These are phyloP conservation scores for Penicillium sumatraense DNA, from an alignment of 2,329 filamentous ascomycete genomes.

Conservation along the genomic window DNA sequence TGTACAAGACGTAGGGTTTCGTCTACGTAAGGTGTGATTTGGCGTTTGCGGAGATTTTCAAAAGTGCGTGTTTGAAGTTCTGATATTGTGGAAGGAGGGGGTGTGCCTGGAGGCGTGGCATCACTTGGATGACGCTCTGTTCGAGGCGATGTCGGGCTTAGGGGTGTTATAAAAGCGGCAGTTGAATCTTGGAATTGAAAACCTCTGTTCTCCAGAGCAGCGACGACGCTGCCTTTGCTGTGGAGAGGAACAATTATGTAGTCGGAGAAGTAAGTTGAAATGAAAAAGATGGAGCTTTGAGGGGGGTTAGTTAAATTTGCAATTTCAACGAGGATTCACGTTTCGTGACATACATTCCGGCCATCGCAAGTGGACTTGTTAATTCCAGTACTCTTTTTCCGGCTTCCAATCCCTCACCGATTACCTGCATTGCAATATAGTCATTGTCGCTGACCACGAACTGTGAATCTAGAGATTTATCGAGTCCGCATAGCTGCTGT, in stretches of 20 bases:
- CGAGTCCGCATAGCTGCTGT: slow-evolving; percentile 59
- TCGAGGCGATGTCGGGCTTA: slow-evolving; percentile 38
- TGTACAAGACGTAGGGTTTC: slow-evolving; percentile 73
- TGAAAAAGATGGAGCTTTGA: slow-evolving; percentile 88
- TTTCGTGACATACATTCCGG: slow-evolving; percentile 70
- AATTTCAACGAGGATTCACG: not conserved
- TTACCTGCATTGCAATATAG: slow-evolving; percentile 87
- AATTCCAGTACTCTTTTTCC: slow-evolving; percentile 89
- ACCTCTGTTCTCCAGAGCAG: slow-evolving; percentile 75
- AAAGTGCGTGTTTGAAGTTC: slow-evolving; percentile 87
- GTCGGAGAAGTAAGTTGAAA: slow-evolving; percentile 96
- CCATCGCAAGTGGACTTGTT: slow-evolving; percentile 86
- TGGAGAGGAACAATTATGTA: slow-evolving; percentile 88
- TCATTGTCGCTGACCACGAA: slow-evolving; percentile 80
- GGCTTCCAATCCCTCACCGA: slow-evolving; percentile 86
- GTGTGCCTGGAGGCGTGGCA: slow-evolving; percentile 62
- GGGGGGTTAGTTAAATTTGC: slow-evolving; percentile 16
- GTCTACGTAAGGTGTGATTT: slow-evolving; percentile 74
- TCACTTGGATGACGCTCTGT: slow-evolving; percentile 30
- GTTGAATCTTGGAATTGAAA: slow-evolving; percentile 79
- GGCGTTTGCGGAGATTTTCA: slow-evolving; percentile 74
- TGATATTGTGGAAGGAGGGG: slow-evolving; percentile 74
- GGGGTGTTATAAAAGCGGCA: slow-evolving; percentile 66
- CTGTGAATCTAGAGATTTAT: slow-evolving; percentile 46
- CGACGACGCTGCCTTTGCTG: slow-evolving; percentile 73